Percentiles rank a stretch among this genome's conserved stretches.
phyloP scores from a whole-genome alignment of 2,329 filamentous ascomycete genomes.

The Ophiostoma montium region DNA sequence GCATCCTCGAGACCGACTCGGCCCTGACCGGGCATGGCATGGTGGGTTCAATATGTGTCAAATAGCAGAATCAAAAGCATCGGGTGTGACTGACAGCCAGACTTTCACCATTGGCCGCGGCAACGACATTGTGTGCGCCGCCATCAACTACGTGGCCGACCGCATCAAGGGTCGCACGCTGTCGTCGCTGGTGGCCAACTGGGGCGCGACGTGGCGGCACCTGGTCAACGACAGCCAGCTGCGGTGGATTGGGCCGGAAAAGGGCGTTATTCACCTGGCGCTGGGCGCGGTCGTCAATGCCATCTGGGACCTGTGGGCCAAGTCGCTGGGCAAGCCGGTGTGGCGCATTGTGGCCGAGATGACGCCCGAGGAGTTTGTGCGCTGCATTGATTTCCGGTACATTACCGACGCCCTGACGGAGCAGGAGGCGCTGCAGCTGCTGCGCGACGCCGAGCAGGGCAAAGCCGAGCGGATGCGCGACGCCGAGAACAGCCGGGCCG shows the following conservation, averaged over 20 bases:
- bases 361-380: constrained; percentile 73
- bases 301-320: constrained; percentile 92
- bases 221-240: constrained; percentile 85
- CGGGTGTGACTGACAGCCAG: constrained; percentile 18
- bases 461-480: constrained; percentile 62
- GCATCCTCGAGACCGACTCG: constrained; percentile 72
- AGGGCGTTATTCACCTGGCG: constrained; percentile 86
- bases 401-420: constrained; percentile 88
- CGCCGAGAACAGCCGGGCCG: constrained; percentile 57
- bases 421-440: constrained; percentile 61
- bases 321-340: constrained; percentile 70
- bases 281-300: constrained; percentile 83
- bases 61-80: no score
- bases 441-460: constrained; percentile 49
- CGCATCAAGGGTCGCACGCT: constrained; percentile 64
- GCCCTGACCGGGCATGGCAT: constrained; percentile 61
- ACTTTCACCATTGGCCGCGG: constrained; percentile 78
- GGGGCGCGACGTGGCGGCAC: constrained; percentile 81
- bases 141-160: constrained; percentile 64
- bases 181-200: constrained; percentile 61
- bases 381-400: constrained; percentile 87
- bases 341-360: constrained; percentile 86
- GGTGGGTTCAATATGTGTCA: constrained; percentile 31
- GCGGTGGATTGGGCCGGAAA: constrained; percentile 88
- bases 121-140: constrained; percentile 82